Conservation (phyloP, 2,329 filamentous ascomycete species). For the Didymella exigua region DNA sequence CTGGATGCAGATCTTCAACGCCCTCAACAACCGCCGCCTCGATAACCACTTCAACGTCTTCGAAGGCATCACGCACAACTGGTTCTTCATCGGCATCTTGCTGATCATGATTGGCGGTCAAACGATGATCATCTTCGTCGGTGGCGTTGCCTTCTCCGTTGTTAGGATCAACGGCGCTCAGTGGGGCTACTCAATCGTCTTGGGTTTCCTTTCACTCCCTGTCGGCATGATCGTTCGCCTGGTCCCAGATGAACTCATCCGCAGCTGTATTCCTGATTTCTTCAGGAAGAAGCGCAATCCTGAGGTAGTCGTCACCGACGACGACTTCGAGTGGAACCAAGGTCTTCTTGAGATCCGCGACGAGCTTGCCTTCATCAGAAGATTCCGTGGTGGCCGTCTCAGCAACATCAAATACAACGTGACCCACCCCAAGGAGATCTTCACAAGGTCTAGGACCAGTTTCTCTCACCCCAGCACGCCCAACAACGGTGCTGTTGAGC, state of each 20-base stretch:
- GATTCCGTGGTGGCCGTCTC: constrained; percentile 78
- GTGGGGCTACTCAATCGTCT: constrained; percentile 86
- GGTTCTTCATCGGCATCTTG: constrained; percentile 88
- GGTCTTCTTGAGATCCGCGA: constrained; percentile 76
- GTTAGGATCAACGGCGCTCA: constrained; percentile 71
- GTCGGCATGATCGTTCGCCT: constrained; percentile 80
- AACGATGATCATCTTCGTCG: constrained; percentile 86
- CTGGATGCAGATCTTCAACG: constrained; percentile 99
- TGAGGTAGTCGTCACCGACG: constrained; percentile 52
- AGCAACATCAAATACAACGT: constrained; percentile 82
- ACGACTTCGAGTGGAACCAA: constrained; percentile 67
- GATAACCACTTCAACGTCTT: constrained; percentile 97
- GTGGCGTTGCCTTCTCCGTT: constrained; percentile 80
- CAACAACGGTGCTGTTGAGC: constrained; percentile 54
- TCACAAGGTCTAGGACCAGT: constrained; percentile 67
- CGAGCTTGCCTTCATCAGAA: constrained; percentile 80
- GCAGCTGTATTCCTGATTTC: constrained; percentile 49
- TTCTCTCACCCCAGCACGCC: constrained; percentile 70
- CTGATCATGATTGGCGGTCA: constrained; percentile 87
- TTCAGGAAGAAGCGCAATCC: constrained; percentile 52
- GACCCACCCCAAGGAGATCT: constrained; percentile 73
- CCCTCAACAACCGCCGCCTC: constrained; percentile 93
- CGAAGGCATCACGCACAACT: constrained; percentile 82
- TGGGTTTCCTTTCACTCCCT: constrained; percentile 84
- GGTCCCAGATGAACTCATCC: constrained; percentile 74